Conservation (phyloP, 169 alveolate species). For the Eimeria zaria region DNA sequence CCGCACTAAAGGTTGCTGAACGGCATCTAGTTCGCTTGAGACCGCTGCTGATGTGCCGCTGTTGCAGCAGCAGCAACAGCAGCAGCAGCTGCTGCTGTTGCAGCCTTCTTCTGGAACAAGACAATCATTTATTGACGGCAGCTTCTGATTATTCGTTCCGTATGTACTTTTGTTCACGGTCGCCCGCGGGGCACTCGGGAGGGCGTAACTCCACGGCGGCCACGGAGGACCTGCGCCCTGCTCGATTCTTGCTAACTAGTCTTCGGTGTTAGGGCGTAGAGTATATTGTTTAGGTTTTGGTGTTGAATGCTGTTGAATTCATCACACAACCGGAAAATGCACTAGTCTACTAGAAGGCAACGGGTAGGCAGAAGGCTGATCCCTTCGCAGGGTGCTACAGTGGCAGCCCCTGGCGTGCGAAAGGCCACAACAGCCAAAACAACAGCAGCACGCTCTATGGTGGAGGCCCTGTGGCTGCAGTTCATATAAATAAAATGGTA, state of each 20-base stretch:
- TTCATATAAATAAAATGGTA: neutral
- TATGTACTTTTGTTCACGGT: neutral
- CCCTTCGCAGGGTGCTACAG: constrained; percentile 35
- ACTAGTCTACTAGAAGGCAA: neutral
- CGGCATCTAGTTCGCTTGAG: neutral
- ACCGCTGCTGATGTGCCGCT: neutral
- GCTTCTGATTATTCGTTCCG: neutral
- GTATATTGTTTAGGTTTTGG: too few species aligned
- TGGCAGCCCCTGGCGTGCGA: constrained; percentile 17
- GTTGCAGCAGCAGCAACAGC: constrained; percentile 8
- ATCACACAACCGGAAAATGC: neutral
- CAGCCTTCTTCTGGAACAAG: neutral
- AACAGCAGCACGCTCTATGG: neutral
- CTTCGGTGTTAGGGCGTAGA: neutral
- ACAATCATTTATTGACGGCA: neutral
- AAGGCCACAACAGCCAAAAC: neutral
- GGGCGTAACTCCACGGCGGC: neutral
- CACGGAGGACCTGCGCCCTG: neutral
- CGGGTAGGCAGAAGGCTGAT: neutral
- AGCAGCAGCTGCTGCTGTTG: constrained; percentile 14
- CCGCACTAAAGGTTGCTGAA: neutral
- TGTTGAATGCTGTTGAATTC: too few species aligned
- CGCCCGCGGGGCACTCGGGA: neutral
- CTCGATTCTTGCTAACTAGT: neutral
- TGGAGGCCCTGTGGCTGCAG: neutral